A percentile compares a stretch with the other conserved stretches of the same genome.
phyloP scores from a whole-genome alignment of 257 asterid genomes.

The Nicotiana benthamiana region DNA sequence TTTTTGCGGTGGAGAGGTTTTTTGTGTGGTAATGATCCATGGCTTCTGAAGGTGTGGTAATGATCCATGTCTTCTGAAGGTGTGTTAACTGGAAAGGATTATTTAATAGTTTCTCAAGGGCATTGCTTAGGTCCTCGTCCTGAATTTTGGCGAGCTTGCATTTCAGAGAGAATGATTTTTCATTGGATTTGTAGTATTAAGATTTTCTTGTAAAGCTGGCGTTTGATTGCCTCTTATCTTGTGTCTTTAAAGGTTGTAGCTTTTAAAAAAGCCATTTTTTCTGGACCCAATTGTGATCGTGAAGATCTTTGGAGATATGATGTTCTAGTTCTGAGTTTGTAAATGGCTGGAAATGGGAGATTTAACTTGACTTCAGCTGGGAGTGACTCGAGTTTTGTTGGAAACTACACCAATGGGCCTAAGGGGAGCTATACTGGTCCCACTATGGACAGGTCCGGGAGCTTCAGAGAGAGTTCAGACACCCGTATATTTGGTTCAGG shows the following conservation, averaged over 20 bases:
- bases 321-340: constrained; percentile 15
- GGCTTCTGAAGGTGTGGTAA: background rate
- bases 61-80: background rate
- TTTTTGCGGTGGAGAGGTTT: background rate
- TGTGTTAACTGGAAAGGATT: background rate
- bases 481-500: constrained; percentile 50
- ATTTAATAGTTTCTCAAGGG: background rate
- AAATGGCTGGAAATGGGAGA: constrained; percentile 81
- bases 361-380: constrained; percentile 63
- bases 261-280: constrained; percentile 16
- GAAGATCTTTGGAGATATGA: constrained; percentile 30
- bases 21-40: background rate
- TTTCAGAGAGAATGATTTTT: background rate
- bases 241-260: constrained; percentile 7
- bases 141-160: background rate
- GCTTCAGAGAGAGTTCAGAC: constrained; percentile 77
- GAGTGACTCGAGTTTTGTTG: constrained; percentile 58
- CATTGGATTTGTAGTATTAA: background rate
- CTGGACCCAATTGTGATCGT: constrained; percentile 14
- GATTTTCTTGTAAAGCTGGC: background rate
- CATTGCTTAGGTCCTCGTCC: background rate
- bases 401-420: constrained; percentile 61
- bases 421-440: constrained; percentile 59
- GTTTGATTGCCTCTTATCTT: background rate
- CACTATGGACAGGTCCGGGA: constrained; percentile 57